Percentiles rank a stretch among this genome's conserved stretches.
These are phyloP conservation scores for Mucor indicus DNA, from an alignment of 371 early-diverging fungal genomes.

Conservation along the genomic window DNA sequence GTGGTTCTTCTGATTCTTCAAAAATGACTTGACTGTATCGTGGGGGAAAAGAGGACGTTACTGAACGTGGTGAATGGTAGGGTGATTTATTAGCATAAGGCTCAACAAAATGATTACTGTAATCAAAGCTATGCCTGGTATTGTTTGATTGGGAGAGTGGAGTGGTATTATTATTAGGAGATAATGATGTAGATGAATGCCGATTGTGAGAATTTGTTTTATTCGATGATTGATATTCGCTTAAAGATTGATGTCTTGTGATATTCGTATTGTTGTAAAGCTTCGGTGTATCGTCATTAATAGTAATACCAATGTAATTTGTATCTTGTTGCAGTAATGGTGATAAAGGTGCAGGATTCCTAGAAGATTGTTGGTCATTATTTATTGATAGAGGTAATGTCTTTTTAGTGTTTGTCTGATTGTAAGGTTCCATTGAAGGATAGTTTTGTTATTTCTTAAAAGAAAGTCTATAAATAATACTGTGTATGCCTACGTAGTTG, in stretches of 20 bases:
- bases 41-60: neutral
- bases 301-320: conserved; percentile 35
- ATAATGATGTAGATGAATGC: neutral
- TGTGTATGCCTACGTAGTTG: too few relatives aligned
- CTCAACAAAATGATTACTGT: too few relatives aligned
- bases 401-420: neutral
- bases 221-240: neutral
- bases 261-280: neutral
- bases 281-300: conserved; percentile 17
- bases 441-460: too few relatives aligned
- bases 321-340: conserved; percentile 18
- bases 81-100: too few relatives aligned
- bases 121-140: neutral
- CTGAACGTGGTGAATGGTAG: neutral
- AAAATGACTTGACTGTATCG: conserved; percentile 1
- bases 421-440: too few relatives aligned
- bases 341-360: neutral
- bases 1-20: conserved; percentile 4
- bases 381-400: too few relatives aligned
- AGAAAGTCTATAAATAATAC: too few relatives aligned
- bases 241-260: neutral
- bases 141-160: neutral
- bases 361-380: neutral
- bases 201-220: neutral
- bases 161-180: neutral